phyloP scores from a whole-genome alignment of 495 filamentous ascomycete species.

The Aspergillus funiculosus region DNA sequence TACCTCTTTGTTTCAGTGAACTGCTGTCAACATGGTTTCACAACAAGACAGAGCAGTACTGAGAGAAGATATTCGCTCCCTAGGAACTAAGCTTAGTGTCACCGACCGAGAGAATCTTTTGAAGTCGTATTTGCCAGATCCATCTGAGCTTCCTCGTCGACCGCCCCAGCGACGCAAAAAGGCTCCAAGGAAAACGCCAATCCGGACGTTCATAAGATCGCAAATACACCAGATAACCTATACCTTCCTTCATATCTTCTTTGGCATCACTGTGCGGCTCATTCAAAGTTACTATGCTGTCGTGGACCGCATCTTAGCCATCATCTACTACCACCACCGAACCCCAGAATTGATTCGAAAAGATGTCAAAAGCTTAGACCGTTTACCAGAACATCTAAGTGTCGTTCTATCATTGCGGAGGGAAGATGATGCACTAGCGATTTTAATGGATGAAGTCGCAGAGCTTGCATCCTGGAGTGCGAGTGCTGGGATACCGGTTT shows the following conservation, averaged over 20 bases:
- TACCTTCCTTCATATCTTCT: constrained; percentile 68
- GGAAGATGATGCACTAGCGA: constrained; percentile 66
- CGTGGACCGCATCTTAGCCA: constrained; percentile 63
- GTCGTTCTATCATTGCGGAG: constrained; percentile 74
- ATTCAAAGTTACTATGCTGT: constrained; percentile 73
- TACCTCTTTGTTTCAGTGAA: background rate
- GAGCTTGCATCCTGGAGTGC: constrained; percentile 90
- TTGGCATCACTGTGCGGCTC: constrained; percentile 78
- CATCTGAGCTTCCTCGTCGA: constrained; percentile 35
- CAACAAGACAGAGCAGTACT: constrained; percentile 53
- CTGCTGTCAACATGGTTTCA: constrained; percentile 44
- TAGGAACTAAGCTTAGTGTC: constrained; percentile 54
- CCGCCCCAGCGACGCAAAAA: constrained; percentile 28
- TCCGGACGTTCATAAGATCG: constrained; percentile 61
- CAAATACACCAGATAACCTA: constrained; percentile 66
- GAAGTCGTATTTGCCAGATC: constrained; percentile 68
- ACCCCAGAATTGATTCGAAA: constrained; percentile 84
- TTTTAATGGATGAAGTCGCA: constrained; percentile 79
- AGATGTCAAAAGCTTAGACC: constrained; percentile 69
- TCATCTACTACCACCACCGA: constrained; percentile 87
- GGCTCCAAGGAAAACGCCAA: constrained; percentile 37
- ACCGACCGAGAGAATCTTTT: constrained; percentile 66
- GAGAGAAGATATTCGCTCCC: constrained; percentile 54
- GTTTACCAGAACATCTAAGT: constrained; percentile 79
- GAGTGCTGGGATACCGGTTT: constrained; percentile 71